These are phyloP conservation scores for Pseudocercospora vitis DNA, from an alignment of 2,329 filamentous ascomycete species.

Conservation along the genomic window DNA sequence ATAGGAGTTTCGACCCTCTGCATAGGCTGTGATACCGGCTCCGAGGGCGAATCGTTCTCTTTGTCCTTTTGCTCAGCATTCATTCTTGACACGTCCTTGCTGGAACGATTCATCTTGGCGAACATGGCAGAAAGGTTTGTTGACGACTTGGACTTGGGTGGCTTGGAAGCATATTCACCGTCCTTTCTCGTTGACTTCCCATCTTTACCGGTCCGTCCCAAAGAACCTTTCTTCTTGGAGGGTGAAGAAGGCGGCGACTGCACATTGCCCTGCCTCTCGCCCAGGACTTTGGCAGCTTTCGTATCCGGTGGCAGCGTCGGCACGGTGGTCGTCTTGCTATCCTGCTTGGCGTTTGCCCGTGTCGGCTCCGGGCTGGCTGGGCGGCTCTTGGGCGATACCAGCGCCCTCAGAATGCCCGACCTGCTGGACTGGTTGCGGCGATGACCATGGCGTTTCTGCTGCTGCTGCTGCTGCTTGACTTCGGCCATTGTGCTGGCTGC, in stretches of 20 bases:
- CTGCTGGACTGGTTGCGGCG: constrained; percentile 36
- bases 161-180: constrained; percentile 43
- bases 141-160: constrained; percentile 71
- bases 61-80: constrained; percentile 62
- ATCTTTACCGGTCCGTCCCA: constrained; percentile 36
- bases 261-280: constrained; percentile 36
- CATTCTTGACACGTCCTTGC: constrained; percentile 59
- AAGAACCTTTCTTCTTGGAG: constrained; percentile 26
- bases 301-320: constrained; percentile 54
- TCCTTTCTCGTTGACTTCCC: constrained; percentile 44
- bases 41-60: constrained; percentile 71
- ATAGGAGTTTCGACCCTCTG: constrained; percentile 62
- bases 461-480: constrained; percentile 23
- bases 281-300: constrained; percentile 29
- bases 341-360: constrained; percentile 35
- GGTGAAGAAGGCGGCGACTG: constrained; percentile 37
- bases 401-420: constrained; percentile 53
- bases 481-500: constrained; percentile 18
- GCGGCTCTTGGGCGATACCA: constrained; percentile 53
- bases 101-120: constrained; percentile 67
- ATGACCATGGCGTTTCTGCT: constrained; percentile 23
- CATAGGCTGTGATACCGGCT: constrained; percentile 44
- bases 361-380: constrained; percentile 48
- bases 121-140: constrained; percentile 79
- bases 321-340: constrained; percentile 31